Base-by-base conservation (phyloP, 1,284 basidiomycete genomes). In the Caloboletus firmus region DNA sequence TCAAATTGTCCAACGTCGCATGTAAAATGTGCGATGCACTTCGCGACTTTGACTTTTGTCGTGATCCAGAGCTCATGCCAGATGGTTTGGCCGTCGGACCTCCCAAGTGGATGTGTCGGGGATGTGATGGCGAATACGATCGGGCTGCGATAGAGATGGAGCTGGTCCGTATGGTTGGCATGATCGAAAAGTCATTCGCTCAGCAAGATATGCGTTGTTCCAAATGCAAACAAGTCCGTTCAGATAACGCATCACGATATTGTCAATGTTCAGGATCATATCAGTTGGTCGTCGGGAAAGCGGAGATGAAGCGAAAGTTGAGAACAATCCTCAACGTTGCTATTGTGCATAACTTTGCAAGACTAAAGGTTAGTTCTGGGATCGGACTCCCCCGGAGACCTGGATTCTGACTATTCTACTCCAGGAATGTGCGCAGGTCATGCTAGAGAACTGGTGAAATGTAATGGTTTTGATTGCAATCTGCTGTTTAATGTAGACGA, bases 41-140 rank as follows among this genome's bases (percentile, higher is more conserved):
- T 56, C 85, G 92, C 18, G 93, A 95, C 70, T 91, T 99, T 61
- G 96, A 99, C 70, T 89, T 98, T 61, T 97, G 95, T 68, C 84
- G 95, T n/a, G 95, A 98, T 70, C 80, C 87, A 7, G 92, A 95
- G 58, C 80, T 97, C 40, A 76, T 94, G 47, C 88, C 91, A 0
- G 76, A 78, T 60, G 68, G 79, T 31, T 71, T 75, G 36, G 75
- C 79, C 22, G 68, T 77, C 10, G 73, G 66, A 24, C 59, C 74
- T 22, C 76, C 79, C 11, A 81, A 82, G 66, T 91, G 90, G 89
- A 65, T 73, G 17, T 91, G 87, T 64, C 71, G 68, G 13, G 74
- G 79, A 55, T 98, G 96, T 67, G 82, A 83, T n/a, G 85, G 87
- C 31, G 91, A 95, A 66, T 96, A 95, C 71, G 95, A 98, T 68